A percentile compares a stretch with the other conserved stretches of the same genome.
Evolutionary conservation across 1,284 basidiomycete genomes (phyloP).

Genomic region (Somion occarium): DNA sequence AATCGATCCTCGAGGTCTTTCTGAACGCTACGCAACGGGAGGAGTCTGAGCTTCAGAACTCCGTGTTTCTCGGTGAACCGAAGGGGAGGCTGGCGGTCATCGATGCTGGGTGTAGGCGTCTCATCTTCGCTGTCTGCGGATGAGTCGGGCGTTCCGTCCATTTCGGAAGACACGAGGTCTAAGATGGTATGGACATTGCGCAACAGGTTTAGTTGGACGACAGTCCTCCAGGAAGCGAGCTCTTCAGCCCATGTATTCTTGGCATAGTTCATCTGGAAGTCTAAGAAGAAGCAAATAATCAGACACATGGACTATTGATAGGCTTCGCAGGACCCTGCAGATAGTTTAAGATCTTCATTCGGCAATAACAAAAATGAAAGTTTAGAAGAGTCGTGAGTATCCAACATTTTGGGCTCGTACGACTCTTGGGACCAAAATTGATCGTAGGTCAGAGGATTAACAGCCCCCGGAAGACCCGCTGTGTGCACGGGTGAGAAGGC

Average conservation of each 20-base stretch:
- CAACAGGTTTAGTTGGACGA: constrained; percentile 73
- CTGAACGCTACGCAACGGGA: constrained; percentile 53
- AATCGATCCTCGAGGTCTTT: constrained; percentile 54
- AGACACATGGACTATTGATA: no score
- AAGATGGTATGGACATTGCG: constrained; percentile 61
- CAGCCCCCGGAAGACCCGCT: no score
- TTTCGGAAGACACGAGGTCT: constrained; percentile 50
- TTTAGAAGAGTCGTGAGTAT: no score
- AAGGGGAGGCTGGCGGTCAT: constrained; percentile 26
- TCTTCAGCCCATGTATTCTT: constrained; percentile 63
- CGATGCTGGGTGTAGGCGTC: background rate
- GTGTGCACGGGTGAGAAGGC: no score
- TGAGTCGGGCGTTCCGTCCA: constrained; percentile 33
- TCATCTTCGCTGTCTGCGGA: constrained; percentile 22
- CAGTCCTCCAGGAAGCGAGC: constrained; percentile 63
- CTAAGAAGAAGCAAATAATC: no score
- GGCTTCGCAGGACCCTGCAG: no score
- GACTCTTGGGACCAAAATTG: no score
- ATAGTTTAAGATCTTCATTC: no score
- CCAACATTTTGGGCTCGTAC: no score
- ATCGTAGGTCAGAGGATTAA: no score
- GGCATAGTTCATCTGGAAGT: constrained; percentile 70
- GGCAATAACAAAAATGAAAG: no score
- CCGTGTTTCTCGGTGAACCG: constrained; percentile 59
- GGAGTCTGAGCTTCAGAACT: constrained; percentile 51